phyloP scores from a whole-genome alignment of 2,329 filamentous ascomycete species.

The Orbilia quercus region DNA sequence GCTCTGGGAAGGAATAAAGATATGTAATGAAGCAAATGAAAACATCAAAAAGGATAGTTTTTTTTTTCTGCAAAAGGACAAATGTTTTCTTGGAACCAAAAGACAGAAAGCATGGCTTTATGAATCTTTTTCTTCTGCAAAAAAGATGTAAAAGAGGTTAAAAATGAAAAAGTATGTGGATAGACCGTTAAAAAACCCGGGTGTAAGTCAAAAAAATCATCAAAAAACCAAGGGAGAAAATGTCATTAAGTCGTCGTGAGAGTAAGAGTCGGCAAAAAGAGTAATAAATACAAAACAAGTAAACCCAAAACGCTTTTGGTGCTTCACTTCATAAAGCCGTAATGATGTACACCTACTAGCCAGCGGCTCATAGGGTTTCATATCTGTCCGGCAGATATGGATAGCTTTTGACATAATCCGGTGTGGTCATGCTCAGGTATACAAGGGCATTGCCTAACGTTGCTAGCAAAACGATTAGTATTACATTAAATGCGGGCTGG shows the following conservation, averaged over 20 bases:
- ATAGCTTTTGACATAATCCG: slow-evolving; percentile 12
- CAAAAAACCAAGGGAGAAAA: slow-evolving; percentile 10
- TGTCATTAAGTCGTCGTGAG: slow-evolving; percentile 48
- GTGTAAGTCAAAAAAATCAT: slow-evolving; percentile 18
- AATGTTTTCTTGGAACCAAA: slow-evolving; percentile 9
- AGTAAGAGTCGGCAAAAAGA: slow-evolving; percentile 3
- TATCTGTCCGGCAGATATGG: slow-evolving; percentile 49
- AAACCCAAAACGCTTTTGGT: slow-evolving; percentile 34
- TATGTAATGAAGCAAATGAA: slow-evolving; percentile 17
- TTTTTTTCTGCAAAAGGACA: slow-evolving; percentile 3
- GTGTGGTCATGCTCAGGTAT: slow-evolving; percentile 8
- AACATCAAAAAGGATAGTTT: slow-evolving; percentile 16
- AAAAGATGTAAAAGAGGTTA: slow-evolving; percentile 18
- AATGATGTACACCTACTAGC: slow-evolving; percentile 23
- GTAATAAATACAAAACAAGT: slow-evolving; percentile 11
- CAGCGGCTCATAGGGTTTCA: slow-evolving; percentile 1
- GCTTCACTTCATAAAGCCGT: slow-evolving; percentile 4
- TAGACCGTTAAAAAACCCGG: slow-evolving; percentile 22
- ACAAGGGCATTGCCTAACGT: slow-evolving; percentile 30
- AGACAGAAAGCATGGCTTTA: slow-evolving; percentile 6
- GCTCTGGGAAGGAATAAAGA: slow-evolving; percentile 1
- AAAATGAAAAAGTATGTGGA: too few species aligned
- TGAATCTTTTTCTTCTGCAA: slow-evolving; percentile 4
- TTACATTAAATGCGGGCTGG: background rate
- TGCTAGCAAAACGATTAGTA: slow-evolving; percentile 36